phyloP scores from a whole-genome alignment of 352 stramenopile species.

The Globisporangium nagaii region DNA sequence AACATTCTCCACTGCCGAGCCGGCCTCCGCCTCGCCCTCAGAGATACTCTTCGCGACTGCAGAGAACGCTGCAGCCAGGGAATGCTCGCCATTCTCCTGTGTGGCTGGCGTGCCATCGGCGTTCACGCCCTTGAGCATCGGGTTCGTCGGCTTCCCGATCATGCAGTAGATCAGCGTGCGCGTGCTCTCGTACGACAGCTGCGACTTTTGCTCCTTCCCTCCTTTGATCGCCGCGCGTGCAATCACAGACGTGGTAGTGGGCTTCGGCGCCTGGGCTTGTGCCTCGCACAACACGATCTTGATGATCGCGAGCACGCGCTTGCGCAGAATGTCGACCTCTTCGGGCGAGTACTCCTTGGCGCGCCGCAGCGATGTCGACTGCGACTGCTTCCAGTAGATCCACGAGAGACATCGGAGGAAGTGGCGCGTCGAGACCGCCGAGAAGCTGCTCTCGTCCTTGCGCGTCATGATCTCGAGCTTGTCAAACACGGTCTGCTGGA shows the following conservation, averaged over 20 bases:
- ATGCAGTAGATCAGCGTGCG: constrained; percentile 81
- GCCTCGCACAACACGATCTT: constrained; percentile 77
- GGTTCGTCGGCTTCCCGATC: constrained; percentile 78
- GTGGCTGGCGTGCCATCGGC: constrained; percentile 51
- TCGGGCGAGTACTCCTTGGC: constrained; percentile 36
- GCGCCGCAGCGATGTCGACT: constrained; percentile 43
- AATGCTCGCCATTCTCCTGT: constrained; percentile 40
- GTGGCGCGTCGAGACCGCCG: constrained; percentile 68
- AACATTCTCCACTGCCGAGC: constrained; percentile 69
- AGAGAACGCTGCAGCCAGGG: constrained; percentile 26
- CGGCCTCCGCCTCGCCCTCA: constrained; percentile 62
- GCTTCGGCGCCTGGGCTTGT: constrained; percentile 43
- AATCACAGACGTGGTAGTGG: constrained; percentile 40
- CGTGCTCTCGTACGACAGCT: constrained; percentile 81
- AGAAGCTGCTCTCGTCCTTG: constrained; percentile 65
- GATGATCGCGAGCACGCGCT: constrained; percentile 69
- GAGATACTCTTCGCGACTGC: constrained; percentile 49
- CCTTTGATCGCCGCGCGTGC: constrained; percentile 34
- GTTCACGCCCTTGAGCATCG: constrained; percentile 56
- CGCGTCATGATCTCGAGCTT: constrained; percentile 76
- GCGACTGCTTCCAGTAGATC: constrained; percentile 67
- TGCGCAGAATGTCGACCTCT: constrained; percentile 61
- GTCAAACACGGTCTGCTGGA: constrained; percentile 72
- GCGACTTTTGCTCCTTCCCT: constrained; percentile 61
- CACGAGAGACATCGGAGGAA: constrained; percentile 80